Base-by-base conservation (phyloP, 306 rosid genomes). In the Cicer pinnatifidum region DNA sequence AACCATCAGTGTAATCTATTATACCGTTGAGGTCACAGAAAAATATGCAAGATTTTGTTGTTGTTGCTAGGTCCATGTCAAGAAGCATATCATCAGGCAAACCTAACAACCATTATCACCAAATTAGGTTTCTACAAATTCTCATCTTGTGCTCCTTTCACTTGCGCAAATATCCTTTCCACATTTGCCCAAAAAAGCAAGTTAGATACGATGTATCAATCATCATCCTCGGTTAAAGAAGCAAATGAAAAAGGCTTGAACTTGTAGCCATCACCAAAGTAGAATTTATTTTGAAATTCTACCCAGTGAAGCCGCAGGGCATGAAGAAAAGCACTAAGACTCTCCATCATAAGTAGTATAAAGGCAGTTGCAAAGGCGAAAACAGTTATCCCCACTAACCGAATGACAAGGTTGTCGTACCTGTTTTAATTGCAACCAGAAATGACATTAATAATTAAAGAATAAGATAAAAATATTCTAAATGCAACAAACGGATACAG, bases 241-340 rank as follows among this genome's bases (percentile, higher is more conserved):
- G 97, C 85, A 16, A 91, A 91, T 65, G 99, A 88, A 81, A 95
- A 95, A 38, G 99, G 99, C 82, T 60, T 88, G 90, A 95, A 95
- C 88, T 95, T 91, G 84, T 87, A 83, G 75, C 99, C 99, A 82
- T 95, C 99, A 10, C 97, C 99, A 11, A 86, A 81, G 86, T 95
- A 95, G 88, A 95, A 95, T 73, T 95, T 95, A 72, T 85, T 90
- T 84, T 95, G 99, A 84, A 88, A 95, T 81, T 95, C 99, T 46
- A 95, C 97, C 99, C 99, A 95, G 81, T 95, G 99, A 67, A 95
- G 99, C 86, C 99, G 97, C 81, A 95, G 71, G 81, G 99, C 97
- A 72, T 95, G 99, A 81, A 95, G 99, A 86, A 95, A 95, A 73
- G 99, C 97, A 69, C 99, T 90, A 4, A 95, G 91, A 28, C 96